These are phyloP conservation scores for Rhizophora apiculata DNA, from an alignment of 345 rosid species.

Conservation along the genomic window DNA sequence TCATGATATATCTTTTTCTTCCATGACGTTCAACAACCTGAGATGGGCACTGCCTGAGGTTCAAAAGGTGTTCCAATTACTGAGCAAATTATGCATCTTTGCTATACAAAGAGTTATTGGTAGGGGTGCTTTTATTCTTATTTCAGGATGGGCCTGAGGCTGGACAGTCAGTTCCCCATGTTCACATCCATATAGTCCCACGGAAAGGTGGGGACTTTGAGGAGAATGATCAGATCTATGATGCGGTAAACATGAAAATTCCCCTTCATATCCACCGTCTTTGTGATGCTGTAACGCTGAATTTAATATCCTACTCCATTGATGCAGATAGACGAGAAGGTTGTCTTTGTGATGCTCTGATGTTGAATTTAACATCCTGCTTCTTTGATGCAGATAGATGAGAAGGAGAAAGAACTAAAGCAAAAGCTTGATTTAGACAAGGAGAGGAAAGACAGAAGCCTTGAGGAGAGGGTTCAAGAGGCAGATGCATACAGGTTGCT, in stretches of 20 bases:
- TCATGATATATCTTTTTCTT: too few species aligned
- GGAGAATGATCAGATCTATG: constrained; percentile 86
- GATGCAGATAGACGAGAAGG: constrained; percentile 60
- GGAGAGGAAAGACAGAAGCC: constrained; percentile 68
- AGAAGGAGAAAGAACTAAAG: constrained; percentile 65
- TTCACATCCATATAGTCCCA: constrained; percentile 84
- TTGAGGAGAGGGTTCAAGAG: constrained; percentile 75
- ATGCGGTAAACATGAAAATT: constrained; percentile 51
- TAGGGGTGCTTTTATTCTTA: neutral
- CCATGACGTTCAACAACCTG: neutral
- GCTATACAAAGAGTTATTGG: neutral
- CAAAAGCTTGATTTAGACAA: constrained; percentile 72
- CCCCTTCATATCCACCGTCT: neutral
- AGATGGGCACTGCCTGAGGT: neutral
- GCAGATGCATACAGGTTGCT: constrained; percentile 54
- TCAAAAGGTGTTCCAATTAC: neutral
- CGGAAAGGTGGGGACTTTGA: constrained; percentile 83
- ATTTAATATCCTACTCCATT: neutral
- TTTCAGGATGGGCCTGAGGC: constrained; percentile 87
- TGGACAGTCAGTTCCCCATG: constrained; percentile 92
- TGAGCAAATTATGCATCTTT: constrained; percentile 1
- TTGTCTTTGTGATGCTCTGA: neutral
- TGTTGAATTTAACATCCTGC: neutral
- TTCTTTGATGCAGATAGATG: constrained; percentile 46
- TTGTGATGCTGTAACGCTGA: neutral